phyloP scores from a whole-genome alignment of 2,329 filamentous ascomycete genomes.

The Coniosporium tulheliwenetii region DNA sequence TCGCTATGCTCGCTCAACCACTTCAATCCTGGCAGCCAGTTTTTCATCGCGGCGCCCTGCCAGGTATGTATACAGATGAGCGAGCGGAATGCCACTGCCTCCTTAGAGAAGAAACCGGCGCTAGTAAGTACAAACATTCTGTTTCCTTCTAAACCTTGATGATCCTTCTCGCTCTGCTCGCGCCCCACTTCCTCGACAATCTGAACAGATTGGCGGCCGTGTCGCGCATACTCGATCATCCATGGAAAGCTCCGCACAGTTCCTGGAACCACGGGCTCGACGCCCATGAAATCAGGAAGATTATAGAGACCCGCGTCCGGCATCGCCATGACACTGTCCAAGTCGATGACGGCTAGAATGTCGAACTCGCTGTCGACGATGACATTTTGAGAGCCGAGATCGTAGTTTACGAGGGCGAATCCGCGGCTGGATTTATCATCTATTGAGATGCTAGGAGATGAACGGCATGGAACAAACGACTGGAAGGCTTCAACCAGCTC shows the following conservation, averaged over 20 bases:
- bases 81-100: not conserved
- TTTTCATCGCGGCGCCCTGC: too few species aligned
- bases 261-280: not conserved
- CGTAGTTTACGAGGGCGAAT: conserved; percentile 4
- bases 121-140: not conserved
- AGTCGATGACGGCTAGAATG: conserved; percentile 6
- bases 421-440: not conserved
- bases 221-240: too few species aligned
- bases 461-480: not conserved
- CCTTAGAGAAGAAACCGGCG: not conserved
- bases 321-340: conserved; percentile 5
- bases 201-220: not conserved
- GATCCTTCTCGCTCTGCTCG: not conserved
- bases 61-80: not conserved
- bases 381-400: conserved; percentile 6
- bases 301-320: conserved; percentile 4
- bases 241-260: not conserved
- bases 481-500: not conserved
- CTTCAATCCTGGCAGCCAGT: not conserved
- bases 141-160: not conserved
- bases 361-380: conserved; percentile 6
- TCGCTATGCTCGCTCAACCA: not conserved
- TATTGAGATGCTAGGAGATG: not conserved
- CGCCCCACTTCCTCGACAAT: not conserved
- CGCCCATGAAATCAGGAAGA: conserved; percentile 1